Base-by-base conservation (phyloP, 225 moss, liverwort and hornwort genomes). In the Polytrichum formosum region DNA sequence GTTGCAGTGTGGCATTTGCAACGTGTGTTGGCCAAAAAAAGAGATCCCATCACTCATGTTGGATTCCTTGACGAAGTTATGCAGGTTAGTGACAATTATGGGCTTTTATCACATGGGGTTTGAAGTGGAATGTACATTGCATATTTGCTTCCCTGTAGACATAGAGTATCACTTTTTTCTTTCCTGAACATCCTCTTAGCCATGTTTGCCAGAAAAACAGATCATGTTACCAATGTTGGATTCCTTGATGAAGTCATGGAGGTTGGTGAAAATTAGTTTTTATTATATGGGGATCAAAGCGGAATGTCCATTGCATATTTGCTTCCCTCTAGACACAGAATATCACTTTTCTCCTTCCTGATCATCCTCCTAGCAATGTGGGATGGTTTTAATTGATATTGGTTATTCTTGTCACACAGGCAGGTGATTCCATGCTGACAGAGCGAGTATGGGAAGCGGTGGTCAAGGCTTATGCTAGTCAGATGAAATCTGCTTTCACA, bases 1-100 rank as follows among this genome's bases (percentile, higher is more conserved):
- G 81, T 94, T 54, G 94, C 92, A 66, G 97, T 94, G 19, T 97
- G 97, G 97, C 97, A 89, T 73, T 82, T 97, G 86, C 97, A 97
- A 80, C 83, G 97, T 74, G 97, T 97, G 4, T 69, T 97, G 81
- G 90, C 94, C n/a, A 97, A 97, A 78, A 97, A 94, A 79, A 82
- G 97, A 75, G 97, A 97, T 74, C 97, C 97, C 9, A 88, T 94
- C 53, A 90, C 94, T 33, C 97, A 97, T 78, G 72, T 86, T 65
- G 90, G 87, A 69, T 97, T 97, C 70, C 88, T 97, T 72, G 97
- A 97, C 70, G 92, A 97, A 84, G 82, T 90, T 8, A 86, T 90
- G 79, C 86, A 86, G 83, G 89, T 85, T 58, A 72, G 78, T 54
- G 54, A 64, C 64, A 54, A 46, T 46, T 46, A 46, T 35, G 35